These are phyloP conservation scores for Fusarium irregulare DNA, from an alignment of 2,329 filamentous ascomycete species.

Conservation along the genomic window DNA sequence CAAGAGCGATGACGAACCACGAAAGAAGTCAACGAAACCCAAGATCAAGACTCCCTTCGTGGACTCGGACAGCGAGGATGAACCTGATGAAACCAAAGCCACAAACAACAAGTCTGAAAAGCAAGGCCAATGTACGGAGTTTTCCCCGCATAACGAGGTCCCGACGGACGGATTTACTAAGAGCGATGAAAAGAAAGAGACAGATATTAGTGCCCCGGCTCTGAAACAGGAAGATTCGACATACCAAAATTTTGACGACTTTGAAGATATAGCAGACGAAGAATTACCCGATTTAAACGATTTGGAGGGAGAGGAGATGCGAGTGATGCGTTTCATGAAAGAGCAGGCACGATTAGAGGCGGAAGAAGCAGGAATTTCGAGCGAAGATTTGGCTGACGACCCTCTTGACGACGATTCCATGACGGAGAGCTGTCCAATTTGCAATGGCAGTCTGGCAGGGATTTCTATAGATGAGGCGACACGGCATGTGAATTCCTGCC, in stretches of 20 bases:
- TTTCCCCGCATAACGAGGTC: conserved; percentile 35
- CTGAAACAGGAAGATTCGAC: conserved; percentile 50
- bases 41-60: conserved; percentile 67
- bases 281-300: conserved; percentile 67
- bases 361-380: conserved; percentile 61
- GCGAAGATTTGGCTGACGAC: conserved; percentile 52
- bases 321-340: conserved; percentile 77
- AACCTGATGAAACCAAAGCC: conserved; percentile 33
- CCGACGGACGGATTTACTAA: conserved; percentile 41
- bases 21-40: conserved; percentile 36
- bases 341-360: conserved; percentile 77
- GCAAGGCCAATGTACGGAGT: conserved; percentile 39
- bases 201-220: conserved; percentile 23
- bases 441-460: conserved; percentile 71
- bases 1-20: conserved; percentile 44
- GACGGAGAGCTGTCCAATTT: conserved; percentile 77
- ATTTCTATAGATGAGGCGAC: conserved; percentile 75
- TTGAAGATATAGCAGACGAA: conserved; percentile 55
- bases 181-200: conserved; percentile 31
- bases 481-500: conserved; percentile 89
- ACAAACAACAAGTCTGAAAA: conserved; percentile 13
- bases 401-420: conserved; percentile 48
- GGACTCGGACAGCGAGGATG: conserved; percentile 70
- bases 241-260: conserved; percentile 50
- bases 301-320: conserved; percentile 71